phyloP scores from a whole-genome alignment of 352 stramenopile species.

The Phytophthora palmivora region DNA sequence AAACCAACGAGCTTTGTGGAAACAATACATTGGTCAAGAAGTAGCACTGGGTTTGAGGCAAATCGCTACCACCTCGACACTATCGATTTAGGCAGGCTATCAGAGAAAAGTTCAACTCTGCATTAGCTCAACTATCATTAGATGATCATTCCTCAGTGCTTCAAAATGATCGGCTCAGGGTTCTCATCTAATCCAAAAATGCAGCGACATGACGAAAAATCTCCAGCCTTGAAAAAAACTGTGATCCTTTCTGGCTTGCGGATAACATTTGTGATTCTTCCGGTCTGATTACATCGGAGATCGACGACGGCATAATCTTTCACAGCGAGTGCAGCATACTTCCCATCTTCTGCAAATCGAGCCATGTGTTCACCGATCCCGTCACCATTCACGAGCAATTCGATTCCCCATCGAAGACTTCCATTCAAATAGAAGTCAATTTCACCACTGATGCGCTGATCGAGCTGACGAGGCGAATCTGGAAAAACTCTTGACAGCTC shows the following conservation, averaged over 20 bases:
- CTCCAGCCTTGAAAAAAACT: constrained; percentile 9
- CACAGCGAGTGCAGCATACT: constrained; percentile 8
- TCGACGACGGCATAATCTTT: not conserved
- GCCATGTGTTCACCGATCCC: constrained; percentile 1
- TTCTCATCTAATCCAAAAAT: constrained; percentile 4
- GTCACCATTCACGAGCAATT: constrained; percentile 12
- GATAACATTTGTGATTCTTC: not conserved
- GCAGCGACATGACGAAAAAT: constrained; percentile 11
- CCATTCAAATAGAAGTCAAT: constrained; percentile 17
- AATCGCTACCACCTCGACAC: too few relatives aligned
- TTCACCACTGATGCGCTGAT: not conserved
- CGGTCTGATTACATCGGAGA: constrained; percentile 11
- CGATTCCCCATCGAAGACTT: constrained; percentile 6
- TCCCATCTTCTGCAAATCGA: constrained; percentile 4
- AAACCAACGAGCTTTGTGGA: too few relatives aligned
- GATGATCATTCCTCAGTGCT: too few relatives aligned
- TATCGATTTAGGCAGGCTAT: too few relatives aligned
- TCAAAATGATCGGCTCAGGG: not conserved
- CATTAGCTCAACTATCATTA: too few relatives aligned
- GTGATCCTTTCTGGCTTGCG: not conserved
- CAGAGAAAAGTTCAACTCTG: too few relatives aligned
- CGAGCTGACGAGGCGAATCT: not conserved
- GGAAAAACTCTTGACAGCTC: constrained; percentile 11
- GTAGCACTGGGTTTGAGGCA: too few relatives aligned
- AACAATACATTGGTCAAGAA: too few relatives aligned